phyloP scores from a whole-genome alignment of 495 filamentous ascomycete genomes.

The Lophiostoma macrostomum region DNA sequence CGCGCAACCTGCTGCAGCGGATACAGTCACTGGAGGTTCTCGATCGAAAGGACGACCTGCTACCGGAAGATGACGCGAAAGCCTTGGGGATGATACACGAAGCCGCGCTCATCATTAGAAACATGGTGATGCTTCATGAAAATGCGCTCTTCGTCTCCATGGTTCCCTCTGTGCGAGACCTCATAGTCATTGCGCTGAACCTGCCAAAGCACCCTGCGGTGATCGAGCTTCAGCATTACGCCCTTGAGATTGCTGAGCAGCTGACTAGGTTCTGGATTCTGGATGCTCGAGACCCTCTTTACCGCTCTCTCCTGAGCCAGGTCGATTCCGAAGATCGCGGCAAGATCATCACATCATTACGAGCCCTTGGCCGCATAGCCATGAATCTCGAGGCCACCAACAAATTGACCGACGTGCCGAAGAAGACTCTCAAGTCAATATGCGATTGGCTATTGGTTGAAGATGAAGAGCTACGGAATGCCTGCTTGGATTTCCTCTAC shows the following conservation, averaged over 20 bases:
- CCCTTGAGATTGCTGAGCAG: slow-evolving; percentile 89
- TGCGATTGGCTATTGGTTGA: slow-evolving; percentile 80
- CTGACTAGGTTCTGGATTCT: slow-evolving; percentile 75
- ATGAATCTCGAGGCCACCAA: slow-evolving; percentile 79
- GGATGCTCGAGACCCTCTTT: slow-evolving; percentile 69
- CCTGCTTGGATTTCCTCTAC: slow-evolving; percentile 90
- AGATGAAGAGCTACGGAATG: slow-evolving; percentile 84
- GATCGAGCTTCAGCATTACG: slow-evolving; percentile 86
- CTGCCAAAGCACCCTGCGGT: slow-evolving; percentile 70
- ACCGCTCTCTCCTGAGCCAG: slow-evolving; percentile 68
- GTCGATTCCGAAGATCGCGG: slow-evolving; percentile 76
- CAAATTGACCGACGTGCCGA: slow-evolving; percentile 68
- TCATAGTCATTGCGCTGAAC: slow-evolving; percentile 75
- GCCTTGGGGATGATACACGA: slow-evolving; percentile 74
- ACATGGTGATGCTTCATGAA: slow-evolving; percentile 86
- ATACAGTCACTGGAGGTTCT: slow-evolving; percentile 54
- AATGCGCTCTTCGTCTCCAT: slow-evolving; percentile 81
- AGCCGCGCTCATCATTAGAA: slow-evolving; percentile 81
- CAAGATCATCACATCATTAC: slow-evolving; percentile 76
- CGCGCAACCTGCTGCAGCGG: slow-evolving; percentile 66
- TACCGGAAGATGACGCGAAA: slow-evolving; percentile 65
- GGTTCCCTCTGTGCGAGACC: slow-evolving; percentile 68
- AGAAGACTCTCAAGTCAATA: slow-evolving; percentile 61
- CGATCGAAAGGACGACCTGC: slow-evolving; percentile 66
- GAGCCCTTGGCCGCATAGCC: slow-evolving; percentile 82